Evolutionary conservation across 768 basidiomycete species (phyloP), one percentile per base, ranked within the genome.

Genomic region (Rhizopogon vesiculosus): DNA sequence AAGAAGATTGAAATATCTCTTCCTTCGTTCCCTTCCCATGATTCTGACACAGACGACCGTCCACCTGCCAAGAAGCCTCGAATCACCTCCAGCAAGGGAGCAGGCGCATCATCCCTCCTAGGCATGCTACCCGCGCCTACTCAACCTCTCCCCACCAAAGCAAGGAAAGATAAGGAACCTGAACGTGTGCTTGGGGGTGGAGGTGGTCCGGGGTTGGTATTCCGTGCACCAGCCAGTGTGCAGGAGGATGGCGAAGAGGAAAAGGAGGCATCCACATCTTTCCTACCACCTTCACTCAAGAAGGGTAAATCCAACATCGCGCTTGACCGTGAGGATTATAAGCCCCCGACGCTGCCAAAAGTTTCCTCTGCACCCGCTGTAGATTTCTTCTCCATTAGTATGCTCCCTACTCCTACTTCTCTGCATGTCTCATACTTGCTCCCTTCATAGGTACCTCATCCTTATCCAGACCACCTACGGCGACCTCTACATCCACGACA

Each of bases 91-190:
- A 51, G 52, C 29, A 40, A 57, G 18, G 66, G 58, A 28, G 82
- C 82, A 28, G 88, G 88, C 9, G 65, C 66, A 12, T 91, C 89
- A 0, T 80, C 83, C 2, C 65, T 92, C 46, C 63, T 91, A 33
- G 78, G 79, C 8, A 89, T 91, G 85, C 76, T 92, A 10, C 90
- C 90, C 35, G 80, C 84, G 0, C 90, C 90, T 5, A 89, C 85
- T 69, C 79, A 65, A 72, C 75, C 53, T 64, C 70, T 22, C 6
- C 76, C 81, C 9, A 66, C 76, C n/a, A 64, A 67, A 25, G 51
- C 58, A 57, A 70, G 68, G 53, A 62, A 68, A 29, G 68, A 77
- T 5, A 69, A 69, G 45, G 59, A 66, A 25, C 68, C 77, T 5
- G 78, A 81, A 59, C 76, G 85, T 31, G 78, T 88, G 13, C 76